These are phyloP conservation scores for Linaria vulgaris DNA, from an alignment of 257 asterid species.

Conservation along the genomic window DNA sequence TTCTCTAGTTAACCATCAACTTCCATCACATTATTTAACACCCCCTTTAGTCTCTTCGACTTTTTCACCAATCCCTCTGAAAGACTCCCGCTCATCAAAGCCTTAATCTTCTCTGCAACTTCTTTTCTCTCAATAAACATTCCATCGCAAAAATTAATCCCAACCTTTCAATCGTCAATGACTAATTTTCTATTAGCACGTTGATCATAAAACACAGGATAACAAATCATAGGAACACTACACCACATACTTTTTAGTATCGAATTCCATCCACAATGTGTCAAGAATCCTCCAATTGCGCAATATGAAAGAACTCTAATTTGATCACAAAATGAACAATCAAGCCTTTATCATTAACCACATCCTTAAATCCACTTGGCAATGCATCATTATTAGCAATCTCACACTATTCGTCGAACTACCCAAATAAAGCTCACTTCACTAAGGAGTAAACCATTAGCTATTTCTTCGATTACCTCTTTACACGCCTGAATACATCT, in stretches of 20 bases:
- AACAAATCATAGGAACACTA: conserved; percentile 57
- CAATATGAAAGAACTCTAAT: conserved; percentile 32
- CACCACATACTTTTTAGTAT: conserved; percentile 49
- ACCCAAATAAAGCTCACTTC: conserved; percentile 64
- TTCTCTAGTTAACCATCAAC: conserved; percentile 32
- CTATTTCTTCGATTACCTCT: conserved; percentile 47
- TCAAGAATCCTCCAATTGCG: conserved; percentile 48
- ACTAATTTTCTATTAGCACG: conserved; percentile 41
- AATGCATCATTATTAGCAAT: conserved; percentile 21
- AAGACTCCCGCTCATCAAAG: conserved; percentile 28
- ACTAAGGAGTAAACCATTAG: conserved; percentile 50
- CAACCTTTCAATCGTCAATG: conserved; percentile 54
- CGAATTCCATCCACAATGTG: conserved; percentile 66
- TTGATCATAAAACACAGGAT: conserved; percentile 46
- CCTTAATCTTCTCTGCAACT: conserved; percentile 34
- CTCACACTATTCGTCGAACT: conserved; percentile 41
- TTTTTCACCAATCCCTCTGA: conserved; percentile 33
- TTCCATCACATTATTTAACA: conserved; percentile 24
- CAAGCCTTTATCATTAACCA: conserved; percentile 33
- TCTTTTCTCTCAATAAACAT: conserved; percentile 27
- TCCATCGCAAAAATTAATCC: conserved; percentile 43
- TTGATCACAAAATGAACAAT: conserved; percentile 46
- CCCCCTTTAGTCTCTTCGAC: conserved; percentile 25
- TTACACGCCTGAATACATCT: conserved; percentile 39
- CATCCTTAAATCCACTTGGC: conserved; percentile 29